phyloP scores from a whole-genome alignment of 2,329 filamentous ascomycete genomes.

The Pseudogymnoascus sp. region DNA sequence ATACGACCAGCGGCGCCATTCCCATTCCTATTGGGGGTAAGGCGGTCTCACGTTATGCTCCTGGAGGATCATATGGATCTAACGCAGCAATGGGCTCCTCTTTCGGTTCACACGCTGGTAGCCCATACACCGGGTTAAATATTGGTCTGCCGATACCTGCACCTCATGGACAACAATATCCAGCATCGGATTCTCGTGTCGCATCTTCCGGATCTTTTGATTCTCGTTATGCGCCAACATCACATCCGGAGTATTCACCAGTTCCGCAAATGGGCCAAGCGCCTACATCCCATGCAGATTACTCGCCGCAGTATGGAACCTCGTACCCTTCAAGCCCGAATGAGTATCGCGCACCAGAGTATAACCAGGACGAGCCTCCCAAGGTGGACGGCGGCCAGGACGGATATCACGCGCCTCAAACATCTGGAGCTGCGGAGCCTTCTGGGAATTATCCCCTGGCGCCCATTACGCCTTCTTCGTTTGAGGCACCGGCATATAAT shows the following conservation, averaged over 20 bases:
- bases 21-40: slow-evolving; percentile 17
- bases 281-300: not conserved
- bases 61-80: slow-evolving; percentile 20
- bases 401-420: not conserved
- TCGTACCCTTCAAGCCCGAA: not conserved
- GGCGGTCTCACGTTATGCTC: slow-evolving; percentile 26
- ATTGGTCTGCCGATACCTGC: not conserved
- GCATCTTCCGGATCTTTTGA: not conserved
- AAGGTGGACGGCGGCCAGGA: not conserved
- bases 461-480: slow-evolving; percentile 1
- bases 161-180: not conserved
- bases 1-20: slow-evolving; percentile 24
- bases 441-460: not conserved
- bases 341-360: slow-evolving; percentile 1
- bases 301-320: not conserved
- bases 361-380: not conserved
- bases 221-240: not conserved
- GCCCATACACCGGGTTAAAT: not conserved
- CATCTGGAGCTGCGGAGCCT: not conserved
- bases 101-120: not conserved
- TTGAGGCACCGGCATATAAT: slow-evolving; percentile 28
- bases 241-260: not conserved
- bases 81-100: not conserved
- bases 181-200: not conserved
- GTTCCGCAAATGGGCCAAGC: not conserved